Evolutionary conservation across 208 protist species (phyloP).

Genomic region (Entamoeba nuttalli): DNA sequence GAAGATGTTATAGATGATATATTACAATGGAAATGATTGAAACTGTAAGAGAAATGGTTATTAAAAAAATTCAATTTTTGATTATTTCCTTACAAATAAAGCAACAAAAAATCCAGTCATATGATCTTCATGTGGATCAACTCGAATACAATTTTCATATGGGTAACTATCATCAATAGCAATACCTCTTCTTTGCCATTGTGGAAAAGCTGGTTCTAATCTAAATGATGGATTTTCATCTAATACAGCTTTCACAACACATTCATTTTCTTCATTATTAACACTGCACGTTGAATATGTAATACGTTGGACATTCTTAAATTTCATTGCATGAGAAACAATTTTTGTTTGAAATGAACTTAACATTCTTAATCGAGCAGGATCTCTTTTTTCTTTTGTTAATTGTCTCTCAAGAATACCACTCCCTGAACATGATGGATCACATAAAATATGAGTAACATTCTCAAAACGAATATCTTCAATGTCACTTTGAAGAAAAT

Average conservation of each 20-base stretch:
- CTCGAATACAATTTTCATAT: not conserved
- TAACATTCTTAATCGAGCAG: not conserved
- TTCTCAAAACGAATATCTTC: not conserved
- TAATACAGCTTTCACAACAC: not conserved
- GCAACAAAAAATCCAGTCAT: slow-evolving; percentile 21
- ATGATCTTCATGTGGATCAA: not conserved
- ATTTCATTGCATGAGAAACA: not conserved
- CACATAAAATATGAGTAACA: slow-evolving; percentile 8
- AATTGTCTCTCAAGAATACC: not conserved
- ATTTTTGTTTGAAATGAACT: not conserved
- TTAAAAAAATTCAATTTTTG: too few species aligned
- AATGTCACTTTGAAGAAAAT: not conserved
- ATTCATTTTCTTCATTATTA: slow-evolving; percentile 4
- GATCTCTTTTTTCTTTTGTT: not conserved
- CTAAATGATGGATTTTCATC: not conserved
- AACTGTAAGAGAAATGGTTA: too few species aligned
- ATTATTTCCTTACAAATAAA: not conserved
- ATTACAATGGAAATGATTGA: not conserved
- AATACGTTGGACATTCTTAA: not conserved
- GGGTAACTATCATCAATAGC: not conserved
- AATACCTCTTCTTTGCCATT: not conserved
- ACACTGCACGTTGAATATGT: slow-evolving; percentile 8
- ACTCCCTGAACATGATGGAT: not conserved
- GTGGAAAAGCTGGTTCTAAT: not conserved
- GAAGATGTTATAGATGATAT: not conserved